phyloP scores from a whole-genome alignment of 73 alveolate genomes.

The Symbiodinium pilosum region DNA sequence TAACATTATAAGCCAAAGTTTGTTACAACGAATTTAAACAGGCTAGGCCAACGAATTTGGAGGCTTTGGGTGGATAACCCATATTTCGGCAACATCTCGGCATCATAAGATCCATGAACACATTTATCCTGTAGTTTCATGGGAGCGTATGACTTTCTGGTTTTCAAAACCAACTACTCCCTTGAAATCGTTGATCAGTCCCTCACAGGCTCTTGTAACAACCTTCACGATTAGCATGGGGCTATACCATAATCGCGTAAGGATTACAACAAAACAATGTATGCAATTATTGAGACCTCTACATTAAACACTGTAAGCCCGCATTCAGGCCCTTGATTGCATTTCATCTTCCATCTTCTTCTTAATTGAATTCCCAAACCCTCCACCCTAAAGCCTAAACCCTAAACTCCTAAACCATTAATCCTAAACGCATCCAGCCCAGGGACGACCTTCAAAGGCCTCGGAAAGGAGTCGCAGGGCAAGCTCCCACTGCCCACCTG shows the following conservation, averaged over 20 bases:
- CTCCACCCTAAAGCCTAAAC: not conserved
- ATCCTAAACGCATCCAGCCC: not conserved
- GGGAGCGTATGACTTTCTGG: too few species aligned
- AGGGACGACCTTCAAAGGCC: not conserved
- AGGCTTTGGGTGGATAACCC: not conserved
- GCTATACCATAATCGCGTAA: too few species aligned
- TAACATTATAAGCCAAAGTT: not conserved
- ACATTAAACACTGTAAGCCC: not conserved
- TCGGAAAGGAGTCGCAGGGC: not conserved
- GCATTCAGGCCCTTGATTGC: too few species aligned
- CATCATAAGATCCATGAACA: not conserved
- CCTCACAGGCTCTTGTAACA: too few species aligned
- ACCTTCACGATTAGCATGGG: too few species aligned
- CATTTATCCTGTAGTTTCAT: too few species aligned
- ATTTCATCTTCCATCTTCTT: not conserved
- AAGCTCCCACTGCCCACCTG: not conserved
- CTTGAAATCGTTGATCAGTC: too few species aligned
- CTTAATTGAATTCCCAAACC: not conserved
- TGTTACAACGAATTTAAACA: not conserved
- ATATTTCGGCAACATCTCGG: not conserved
- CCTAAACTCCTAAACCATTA: not conserved
- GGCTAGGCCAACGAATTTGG: not conserved
- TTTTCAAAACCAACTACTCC: too few species aligned
- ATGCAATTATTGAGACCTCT: not conserved
- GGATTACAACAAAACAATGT: not conserved